phyloP scores from a whole-genome alignment of 2,329 filamentous ascomycete genomes.

The Colletotrichum falcatum region DNA sequence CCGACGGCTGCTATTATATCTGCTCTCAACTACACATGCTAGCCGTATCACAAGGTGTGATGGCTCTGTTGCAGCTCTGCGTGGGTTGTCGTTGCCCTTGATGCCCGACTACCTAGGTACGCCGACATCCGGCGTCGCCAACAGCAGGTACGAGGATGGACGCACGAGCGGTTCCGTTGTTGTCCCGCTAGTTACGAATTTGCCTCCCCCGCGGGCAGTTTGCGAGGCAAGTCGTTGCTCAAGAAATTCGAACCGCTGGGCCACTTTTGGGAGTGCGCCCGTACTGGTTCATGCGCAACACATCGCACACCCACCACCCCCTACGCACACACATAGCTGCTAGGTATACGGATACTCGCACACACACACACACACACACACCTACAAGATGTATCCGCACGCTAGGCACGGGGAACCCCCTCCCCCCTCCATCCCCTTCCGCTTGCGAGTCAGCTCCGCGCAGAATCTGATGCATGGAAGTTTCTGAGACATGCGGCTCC shows the following conservation, averaged over 20 bases:
- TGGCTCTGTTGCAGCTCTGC: slow-evolving; percentile 6
- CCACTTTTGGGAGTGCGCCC: slow-evolving; percentile 9
- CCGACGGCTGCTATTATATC: background rate
- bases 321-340: no score
- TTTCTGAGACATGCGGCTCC: slow-evolving; percentile 32
- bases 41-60: slow-evolving; percentile 10
- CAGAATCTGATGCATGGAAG: slow-evolving; percentile 33
- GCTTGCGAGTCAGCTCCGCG: slow-evolving; percentile 31
- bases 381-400: background rate
- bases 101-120: background rate
- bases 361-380: background rate
- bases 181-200: background rate
- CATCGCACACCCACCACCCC: background rate
- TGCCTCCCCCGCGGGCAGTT: background rate
- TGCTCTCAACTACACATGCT: slow-evolving; percentile 13
- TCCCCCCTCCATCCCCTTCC: no score
- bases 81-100: background rate
- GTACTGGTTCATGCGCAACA: slow-evolving; percentile 23
- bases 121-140: background rate
- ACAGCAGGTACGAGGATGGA: background rate
- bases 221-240: background rate
- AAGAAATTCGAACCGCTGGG: background rate
- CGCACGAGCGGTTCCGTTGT: background rate
- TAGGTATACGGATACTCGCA: background rate
- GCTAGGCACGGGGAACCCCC: background rate